Percentiles rank a stretch among this genome's conserved stretches.
phyloP scores from a whole-genome alignment of 2,329 filamentous ascomycete species.

The Juglanconis oblonga region DNA sequence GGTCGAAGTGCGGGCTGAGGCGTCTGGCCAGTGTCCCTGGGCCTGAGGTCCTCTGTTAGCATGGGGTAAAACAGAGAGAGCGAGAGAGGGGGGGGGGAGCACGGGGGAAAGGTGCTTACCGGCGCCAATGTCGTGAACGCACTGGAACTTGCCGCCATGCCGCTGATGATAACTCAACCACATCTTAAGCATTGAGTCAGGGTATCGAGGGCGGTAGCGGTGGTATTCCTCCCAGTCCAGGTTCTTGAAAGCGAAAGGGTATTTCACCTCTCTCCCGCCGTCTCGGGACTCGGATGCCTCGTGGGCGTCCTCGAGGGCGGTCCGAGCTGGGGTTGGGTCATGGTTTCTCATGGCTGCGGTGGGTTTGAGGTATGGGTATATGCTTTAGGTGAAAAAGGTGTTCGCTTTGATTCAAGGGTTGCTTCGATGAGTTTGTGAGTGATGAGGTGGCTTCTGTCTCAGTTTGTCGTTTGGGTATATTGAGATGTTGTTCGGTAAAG shows the following conservation, averaged over 20 bases:
- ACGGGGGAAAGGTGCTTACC: conserved; percentile 6
- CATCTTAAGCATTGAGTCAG: conserved; percentile 17
- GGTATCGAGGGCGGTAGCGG: conserved; percentile 20
- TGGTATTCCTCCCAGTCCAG: conserved; percentile 23
- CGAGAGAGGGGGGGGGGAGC: too few species aligned
- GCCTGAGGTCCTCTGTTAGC: conserved; percentile 1
- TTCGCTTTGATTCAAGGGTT: background rate
- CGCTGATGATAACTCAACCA: conserved; percentile 19
- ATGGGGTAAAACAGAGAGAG: background rate
- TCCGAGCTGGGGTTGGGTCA: background rate
- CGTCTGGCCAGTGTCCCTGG: conserved; percentile 18
- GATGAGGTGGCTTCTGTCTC: background rate
- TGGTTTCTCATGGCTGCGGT: background rate
- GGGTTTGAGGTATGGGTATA: background rate
- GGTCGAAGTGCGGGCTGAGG: conserved; percentile 10
- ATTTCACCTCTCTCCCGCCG: conserved; percentile 14
- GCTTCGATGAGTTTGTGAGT: background rate
- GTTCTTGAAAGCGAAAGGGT: conserved; percentile 21
- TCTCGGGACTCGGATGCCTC: conserved; percentile 11
- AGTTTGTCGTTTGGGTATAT: too few species aligned
- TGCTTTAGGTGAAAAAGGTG: background rate
- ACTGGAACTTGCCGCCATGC: conserved; percentile 14
- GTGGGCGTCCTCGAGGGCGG: conserved; percentile 15
- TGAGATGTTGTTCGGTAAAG: too few species aligned
- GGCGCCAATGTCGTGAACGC: conserved; percentile 19